A percentile compares a stretch with the other conserved stretches of the same genome.
These are phyloP conservation scores for Echinosophora koreensis DNA, from an alignment of 306 rosid genomes.

Conservation along the genomic window DNA sequence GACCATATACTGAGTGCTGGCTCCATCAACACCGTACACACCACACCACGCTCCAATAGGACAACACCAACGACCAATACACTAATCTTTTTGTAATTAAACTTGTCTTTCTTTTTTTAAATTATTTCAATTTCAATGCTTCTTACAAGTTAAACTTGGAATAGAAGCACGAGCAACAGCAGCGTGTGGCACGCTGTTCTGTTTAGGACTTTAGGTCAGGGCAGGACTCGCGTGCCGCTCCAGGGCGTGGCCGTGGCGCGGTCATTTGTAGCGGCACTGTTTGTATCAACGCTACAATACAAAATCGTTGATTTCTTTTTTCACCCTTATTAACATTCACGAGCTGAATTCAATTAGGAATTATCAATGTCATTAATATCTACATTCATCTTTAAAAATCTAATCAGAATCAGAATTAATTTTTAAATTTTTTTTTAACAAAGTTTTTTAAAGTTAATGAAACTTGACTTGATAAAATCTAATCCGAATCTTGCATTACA, in stretches of 20 bases:
- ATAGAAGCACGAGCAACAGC: not conserved
- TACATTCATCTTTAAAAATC: not conserved
- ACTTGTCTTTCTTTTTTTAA: no score
- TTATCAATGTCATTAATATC: not conserved
- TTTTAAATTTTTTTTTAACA: no score
- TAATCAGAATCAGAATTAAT: not conserved
- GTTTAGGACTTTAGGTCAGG: not conserved
- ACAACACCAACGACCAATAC: not conserved
- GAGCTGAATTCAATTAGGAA: not conserved
- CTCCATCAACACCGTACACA: not conserved
- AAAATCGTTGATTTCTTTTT: not conserved
- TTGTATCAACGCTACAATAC: no score
- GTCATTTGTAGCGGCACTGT: no score
- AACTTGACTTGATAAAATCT: no score
- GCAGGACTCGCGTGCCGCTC: no score
- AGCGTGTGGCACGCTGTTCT: not conserved
- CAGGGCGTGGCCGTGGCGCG: no score
- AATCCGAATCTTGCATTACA: no score
- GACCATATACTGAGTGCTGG: not conserved
- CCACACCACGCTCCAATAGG: not conserved
- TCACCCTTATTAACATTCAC: not conserved
- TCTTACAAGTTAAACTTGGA: not conserved
- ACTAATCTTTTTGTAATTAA: not conserved
- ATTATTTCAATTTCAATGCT: no score
- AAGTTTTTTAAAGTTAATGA: no score